Base-by-base conservation (phyloP, 2,329 filamentous ascomycete genomes). In the Pseudogymnoascus sp. region DNA sequence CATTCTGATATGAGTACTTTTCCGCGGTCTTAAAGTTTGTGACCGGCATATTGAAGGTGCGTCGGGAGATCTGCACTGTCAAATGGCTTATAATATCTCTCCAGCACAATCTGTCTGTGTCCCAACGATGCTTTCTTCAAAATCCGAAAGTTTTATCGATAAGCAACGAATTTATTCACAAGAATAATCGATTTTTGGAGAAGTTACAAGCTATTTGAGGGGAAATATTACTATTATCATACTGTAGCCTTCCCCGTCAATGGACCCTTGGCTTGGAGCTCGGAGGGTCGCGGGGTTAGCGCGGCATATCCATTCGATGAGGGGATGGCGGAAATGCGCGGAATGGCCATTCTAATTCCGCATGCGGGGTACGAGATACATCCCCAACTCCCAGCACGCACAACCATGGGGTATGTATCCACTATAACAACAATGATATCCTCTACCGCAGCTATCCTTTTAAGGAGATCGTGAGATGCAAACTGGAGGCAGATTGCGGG, bases 1-100 rank as follows among this genome's bases (percentile, higher is more conserved):
- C 86, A 75, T 83, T 87, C 71, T 83, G 82, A 73, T 89, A 89
- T 66, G 74, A 78, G 76, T 89, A 88, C 67, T 83, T 86, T 72
- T 89, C 86, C 39, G 81, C 78, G 63, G 82, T 79, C 58, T 74
- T 78, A 76, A 89, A 88, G 13, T 82, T 74, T 33, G 85, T 87
- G 70, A 81, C 79, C 66, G 86, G 86, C 86, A 89, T 89, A 8
- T 40, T 69, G 39, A 33, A 60, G 29, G 27, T 4, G 1, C 12
- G n/a, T 21, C 29, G 15, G 48, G 48, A 55, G 48, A 55, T 55
- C 48, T 33, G 1, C 48, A 33, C 48, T 55, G 29, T 55, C 48
- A 55, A 33, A 13, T 18, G 10, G 48, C 29, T 21, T 33, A 13
- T 35, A 33, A 55, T 55, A 13, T 55, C n/a, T 33, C 48, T 33